These are phyloP conservation scores for Myxozyma melibiosi DNA, from an alignment of 805 yeast species.

Conservation along the genomic window DNA sequence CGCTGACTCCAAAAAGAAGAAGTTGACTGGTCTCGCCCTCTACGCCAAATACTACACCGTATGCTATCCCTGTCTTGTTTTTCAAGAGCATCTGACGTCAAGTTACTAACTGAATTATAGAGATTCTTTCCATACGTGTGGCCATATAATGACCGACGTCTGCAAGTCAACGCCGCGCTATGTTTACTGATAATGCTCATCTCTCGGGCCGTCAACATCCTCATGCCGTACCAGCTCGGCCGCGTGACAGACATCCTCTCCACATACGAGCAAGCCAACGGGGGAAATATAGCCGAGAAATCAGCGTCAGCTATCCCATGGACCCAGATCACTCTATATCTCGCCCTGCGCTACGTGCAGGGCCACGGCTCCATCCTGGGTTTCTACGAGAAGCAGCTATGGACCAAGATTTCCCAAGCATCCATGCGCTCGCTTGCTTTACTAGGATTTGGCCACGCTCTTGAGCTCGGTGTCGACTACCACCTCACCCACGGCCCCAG, in stretches of 20 bases:
- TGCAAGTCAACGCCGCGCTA: slow-evolving; percentile 21
- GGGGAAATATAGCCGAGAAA: background rate
- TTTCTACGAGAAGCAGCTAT: slow-evolving; percentile 16
- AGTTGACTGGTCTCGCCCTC: no score
- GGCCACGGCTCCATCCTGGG: slow-evolving; percentile 30
- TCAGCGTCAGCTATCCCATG: slow-evolving; percentile 26
- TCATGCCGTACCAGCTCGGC: slow-evolving; percentile 32
- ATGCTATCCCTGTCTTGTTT: background rate
- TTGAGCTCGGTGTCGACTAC: slow-evolving; percentile 25
- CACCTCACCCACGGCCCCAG: slow-evolving; percentile 22
- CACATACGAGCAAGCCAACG: background rate
- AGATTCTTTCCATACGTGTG: slow-evolving; percentile 28
- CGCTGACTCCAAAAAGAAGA: no score
- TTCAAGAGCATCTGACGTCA: background rate
- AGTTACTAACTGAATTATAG: slow-evolving; percentile 7
- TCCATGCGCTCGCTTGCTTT: slow-evolving; percentile 20
- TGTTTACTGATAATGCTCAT: slow-evolving; percentile 22
- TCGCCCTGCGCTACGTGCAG: slow-evolving; percentile 26
- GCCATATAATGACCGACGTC: slow-evolving; percentile 22
- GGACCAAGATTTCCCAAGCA: slow-evolving; percentile 27
- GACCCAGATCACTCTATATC: slow-evolving; percentile 20
- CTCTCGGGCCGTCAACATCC: slow-evolving; percentile 25
- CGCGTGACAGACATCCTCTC: slow-evolving; percentile 25
- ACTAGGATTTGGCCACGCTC: slow-evolving; percentile 24
- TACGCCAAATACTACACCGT: slow-evolving; percentile 16